These are phyloP conservation scores for Clitopilus hobsonii DNA, from an alignment of 768 basidiomycete genomes.

Conservation along the genomic window DNA sequence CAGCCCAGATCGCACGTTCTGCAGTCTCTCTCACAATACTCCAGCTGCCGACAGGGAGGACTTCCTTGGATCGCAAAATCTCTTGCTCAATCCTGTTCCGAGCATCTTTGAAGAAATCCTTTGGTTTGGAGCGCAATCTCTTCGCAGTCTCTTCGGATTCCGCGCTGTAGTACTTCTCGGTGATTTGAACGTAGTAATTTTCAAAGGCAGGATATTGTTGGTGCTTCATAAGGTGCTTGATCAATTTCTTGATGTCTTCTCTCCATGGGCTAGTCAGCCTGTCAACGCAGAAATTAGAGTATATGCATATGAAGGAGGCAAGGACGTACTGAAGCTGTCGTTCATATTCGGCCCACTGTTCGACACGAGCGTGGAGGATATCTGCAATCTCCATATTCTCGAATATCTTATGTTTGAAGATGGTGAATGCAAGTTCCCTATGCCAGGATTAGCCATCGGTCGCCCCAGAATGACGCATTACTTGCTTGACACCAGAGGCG, in stretches of 20 bases:
- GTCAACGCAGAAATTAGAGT: not conserved
- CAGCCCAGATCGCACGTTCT: conserved; percentile 45
- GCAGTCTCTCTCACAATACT: conserved; percentile 45
- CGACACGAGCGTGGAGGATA: conserved; percentile 39
- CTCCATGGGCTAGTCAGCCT: conserved; percentile 37
- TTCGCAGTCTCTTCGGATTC: conserved; percentile 41
- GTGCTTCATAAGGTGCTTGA: conserved; percentile 53
- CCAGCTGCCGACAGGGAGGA: conserved; percentile 50
- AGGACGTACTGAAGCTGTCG: conserved; percentile 34
- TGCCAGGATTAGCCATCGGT: not conserved
- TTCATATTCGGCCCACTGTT: conserved; percentile 52
- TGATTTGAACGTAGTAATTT: conserved; percentile 44
- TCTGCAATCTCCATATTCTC: conserved; percentile 37
- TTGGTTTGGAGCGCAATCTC: conserved; percentile 36
- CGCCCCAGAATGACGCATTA: not conserved
- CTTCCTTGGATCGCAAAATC: conserved; percentile 40
- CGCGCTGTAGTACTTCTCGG: conserved; percentile 45
- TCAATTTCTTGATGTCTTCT: conserved; percentile 39
- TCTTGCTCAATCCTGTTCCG: conserved; percentile 51
- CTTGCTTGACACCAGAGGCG: conserved; percentile 42
- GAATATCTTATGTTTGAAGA: conserved; percentile 51
- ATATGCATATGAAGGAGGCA: not conserved
- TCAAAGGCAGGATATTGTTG: conserved; percentile 60
- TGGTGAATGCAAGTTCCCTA: conserved; percentile 53
- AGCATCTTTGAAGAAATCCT: conserved; percentile 49